Conservation (phyloP, 2,329 filamentous ascomycete genomes). For the Aspergillus intermedius region DNA sequence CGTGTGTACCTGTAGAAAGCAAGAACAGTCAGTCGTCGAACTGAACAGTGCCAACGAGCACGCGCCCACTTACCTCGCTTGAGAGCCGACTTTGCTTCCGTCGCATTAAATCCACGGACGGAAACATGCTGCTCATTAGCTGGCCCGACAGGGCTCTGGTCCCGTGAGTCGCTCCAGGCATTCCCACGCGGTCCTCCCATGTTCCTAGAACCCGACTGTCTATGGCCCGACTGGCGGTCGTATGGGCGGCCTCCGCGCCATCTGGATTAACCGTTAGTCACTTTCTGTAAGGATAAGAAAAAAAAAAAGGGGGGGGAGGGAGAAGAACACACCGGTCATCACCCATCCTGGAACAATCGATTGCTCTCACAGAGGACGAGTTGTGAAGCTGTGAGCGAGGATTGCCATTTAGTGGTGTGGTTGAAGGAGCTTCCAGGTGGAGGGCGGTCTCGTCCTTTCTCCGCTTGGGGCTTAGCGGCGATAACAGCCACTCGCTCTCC, state of each 20-base stretch:
- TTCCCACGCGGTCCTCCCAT: constrained; percentile 25
- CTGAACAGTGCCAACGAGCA: background rate
- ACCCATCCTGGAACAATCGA: constrained; percentile 23
- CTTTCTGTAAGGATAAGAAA: constrained; percentile 6
- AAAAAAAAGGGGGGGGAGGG: constrained; percentile 1
- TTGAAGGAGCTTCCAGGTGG: constrained; percentile 1
- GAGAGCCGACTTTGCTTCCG: constrained; percentile 36
- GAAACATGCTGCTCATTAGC: constrained; percentile 36
- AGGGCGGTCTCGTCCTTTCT: constrained; percentile 2
- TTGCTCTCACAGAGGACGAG: background rate
- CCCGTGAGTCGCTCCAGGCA: constrained; percentile 24
- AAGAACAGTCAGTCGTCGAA: constrained; percentile 6
- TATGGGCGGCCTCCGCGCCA: constrained; percentile 35
- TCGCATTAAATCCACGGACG: constrained; percentile 39
- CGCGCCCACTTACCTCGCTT: constrained; percentile 29
- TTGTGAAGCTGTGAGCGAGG: constrained; percentile 1
- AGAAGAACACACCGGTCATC: constrained; percentile 28
- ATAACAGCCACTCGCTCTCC: constrained; percentile 3
- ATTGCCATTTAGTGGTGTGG: constrained; percentile 11
- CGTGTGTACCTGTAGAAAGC: constrained; percentile 19
- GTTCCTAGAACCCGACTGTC: constrained; percentile 26
- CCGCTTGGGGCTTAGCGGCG: constrained; percentile 10
- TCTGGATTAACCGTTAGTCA: constrained; percentile 16
- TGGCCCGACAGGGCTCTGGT: constrained; percentile 12
- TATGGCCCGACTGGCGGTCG: constrained; percentile 31